Conservation (phyloP, 2,329 filamentous ascomycete genomes). For the Gaeumannomyces sp. region DNA sequence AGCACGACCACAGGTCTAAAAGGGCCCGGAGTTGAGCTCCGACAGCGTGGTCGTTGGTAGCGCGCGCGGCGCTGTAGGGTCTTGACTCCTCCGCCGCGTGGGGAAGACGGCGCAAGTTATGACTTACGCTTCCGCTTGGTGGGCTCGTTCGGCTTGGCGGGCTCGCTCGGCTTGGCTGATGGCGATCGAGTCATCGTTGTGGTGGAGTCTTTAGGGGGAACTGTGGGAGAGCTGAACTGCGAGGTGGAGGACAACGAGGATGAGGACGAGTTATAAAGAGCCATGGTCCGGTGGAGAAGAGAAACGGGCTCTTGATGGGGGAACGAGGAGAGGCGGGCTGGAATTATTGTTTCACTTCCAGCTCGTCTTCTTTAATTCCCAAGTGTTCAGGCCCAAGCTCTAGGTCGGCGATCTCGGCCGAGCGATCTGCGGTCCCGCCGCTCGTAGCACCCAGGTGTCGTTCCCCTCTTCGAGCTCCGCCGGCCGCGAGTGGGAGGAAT, state of each 20-base stretch:
- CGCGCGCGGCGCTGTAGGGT: neutral
- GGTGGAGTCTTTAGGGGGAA: constrained; percentile 17
- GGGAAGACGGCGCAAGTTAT: constrained; percentile 10
- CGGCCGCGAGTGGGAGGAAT: no score
- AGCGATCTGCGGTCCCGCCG: no score
- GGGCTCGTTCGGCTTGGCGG: no score
- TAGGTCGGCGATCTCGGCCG: no score
- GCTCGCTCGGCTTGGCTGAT: constrained; percentile 37
- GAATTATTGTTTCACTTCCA: constrained; percentile 2
- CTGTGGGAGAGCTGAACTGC: constrained; percentile 12
- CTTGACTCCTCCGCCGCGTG: constrained; percentile 2
- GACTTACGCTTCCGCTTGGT: constrained; percentile 41
- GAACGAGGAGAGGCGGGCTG: neutral
- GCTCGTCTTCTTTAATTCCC: constrained; percentile 7
- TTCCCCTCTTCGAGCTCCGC: no score
- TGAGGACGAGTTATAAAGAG: neutral
- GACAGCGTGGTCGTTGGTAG: constrained; percentile 5
- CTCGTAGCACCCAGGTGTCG: no score
- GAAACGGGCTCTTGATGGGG: neutral
- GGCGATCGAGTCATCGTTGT: constrained; percentile 33
- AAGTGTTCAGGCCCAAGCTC: constrained; percentile 6
- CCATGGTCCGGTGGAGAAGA: constrained; percentile 4
- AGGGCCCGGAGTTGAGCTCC: neutral
- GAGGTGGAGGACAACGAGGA: constrained; percentile 16
- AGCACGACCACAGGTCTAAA: neutral